A percentile compares a stretch with the other conserved stretches of the same genome.
Evolutionary conservation across 139 green algal species (phyloP).

Genomic region (Chlamydomonas applanata): DNA sequence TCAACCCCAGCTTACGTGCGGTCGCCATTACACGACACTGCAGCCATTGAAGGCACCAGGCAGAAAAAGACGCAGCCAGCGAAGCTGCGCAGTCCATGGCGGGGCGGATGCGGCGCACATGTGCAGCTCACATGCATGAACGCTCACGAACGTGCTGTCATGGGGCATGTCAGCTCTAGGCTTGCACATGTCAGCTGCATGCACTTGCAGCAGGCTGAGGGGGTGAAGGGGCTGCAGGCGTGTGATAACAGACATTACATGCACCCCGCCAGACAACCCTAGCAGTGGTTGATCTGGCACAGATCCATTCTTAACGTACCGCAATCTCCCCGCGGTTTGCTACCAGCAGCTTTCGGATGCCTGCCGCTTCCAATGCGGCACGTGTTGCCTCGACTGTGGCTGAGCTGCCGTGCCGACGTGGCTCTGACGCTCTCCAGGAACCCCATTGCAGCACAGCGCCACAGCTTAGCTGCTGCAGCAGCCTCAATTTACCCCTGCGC

Average conservation of each 20-base stretch:
- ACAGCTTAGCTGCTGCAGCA: not conserved
- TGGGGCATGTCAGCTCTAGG: not conserved
- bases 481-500: not conserved
- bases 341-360: constrained; percentile 70
- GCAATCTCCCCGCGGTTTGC: constrained; percentile 93
- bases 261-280: too few relatives aligned
- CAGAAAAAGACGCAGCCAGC: too few relatives aligned
- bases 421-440: too few relatives aligned
- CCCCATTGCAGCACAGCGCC: too few relatives aligned
- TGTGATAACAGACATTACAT: not conserved
- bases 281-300: too few relatives aligned
- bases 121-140: not conserved
- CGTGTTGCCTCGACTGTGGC: not conserved
- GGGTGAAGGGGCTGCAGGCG: not conserved
- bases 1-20: constrained; percentile 70
- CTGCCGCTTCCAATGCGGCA: not conserved
- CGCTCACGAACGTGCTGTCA: not conserved
- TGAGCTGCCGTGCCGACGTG: too few relatives aligned
- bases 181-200: not conserved
- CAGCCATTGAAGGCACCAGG: not conserved
- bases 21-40: constrained; percentile 76
- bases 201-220: too few relatives aligned
- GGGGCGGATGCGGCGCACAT: too few relatives aligned
- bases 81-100: too few relatives aligned
- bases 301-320: not conserved